phyloP scores from a whole-genome alignment of 805 yeast genomes.

The Brettanomyces naardenensis region DNA sequence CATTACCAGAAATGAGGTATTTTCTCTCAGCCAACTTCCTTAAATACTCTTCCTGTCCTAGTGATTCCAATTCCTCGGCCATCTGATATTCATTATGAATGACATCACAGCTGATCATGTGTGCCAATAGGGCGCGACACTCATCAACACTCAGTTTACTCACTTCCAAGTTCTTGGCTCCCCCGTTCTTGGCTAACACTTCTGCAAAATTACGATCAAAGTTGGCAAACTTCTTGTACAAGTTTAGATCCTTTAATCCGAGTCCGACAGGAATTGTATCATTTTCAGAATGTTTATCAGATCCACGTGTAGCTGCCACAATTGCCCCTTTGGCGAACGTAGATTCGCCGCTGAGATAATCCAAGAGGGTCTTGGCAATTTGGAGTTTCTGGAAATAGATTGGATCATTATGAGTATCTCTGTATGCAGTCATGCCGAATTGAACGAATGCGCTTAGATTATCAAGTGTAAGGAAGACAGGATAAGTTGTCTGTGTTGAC shows the following conservation, averaged over 20 bases:
- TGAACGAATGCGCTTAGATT: slow-evolving; percentile 59
- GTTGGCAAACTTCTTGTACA: slow-evolving; percentile 40
- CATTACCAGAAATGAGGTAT: slow-evolving; percentile 54
- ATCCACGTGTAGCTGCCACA: slow-evolving; percentile 54
- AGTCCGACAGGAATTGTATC: slow-evolving; percentile 45
- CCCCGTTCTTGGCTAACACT: slow-evolving; percentile 28
- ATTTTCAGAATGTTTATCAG: slow-evolving; percentile 44
- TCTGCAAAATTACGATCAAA: slow-evolving; percentile 52
- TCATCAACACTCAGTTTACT: slow-evolving; percentile 38
- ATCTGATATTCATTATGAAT: slow-evolving; percentile 28
- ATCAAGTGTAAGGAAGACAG: slow-evolving; percentile 67
- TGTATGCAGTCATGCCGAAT: slow-evolving; percentile 49
- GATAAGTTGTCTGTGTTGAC: slow-evolving; percentile 37
- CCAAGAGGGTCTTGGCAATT: slow-evolving; percentile 48
- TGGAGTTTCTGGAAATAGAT: slow-evolving; percentile 59
- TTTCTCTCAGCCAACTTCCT: slow-evolving; percentile 37
- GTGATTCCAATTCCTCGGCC: slow-evolving; percentile 11
- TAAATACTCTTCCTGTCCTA: slow-evolving; percentile 13
- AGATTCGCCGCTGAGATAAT: slow-evolving; percentile 44
- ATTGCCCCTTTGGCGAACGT: slow-evolving; percentile 57
- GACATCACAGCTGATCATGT: slow-evolving; percentile 33
- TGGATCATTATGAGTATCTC: slow-evolving; percentile 43
- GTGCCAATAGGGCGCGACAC: slow-evolving; percentile 32
- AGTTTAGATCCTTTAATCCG: slow-evolving; percentile 40
- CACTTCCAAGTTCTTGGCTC: slow-evolving; percentile 28